Base-by-base conservation (phyloP, 2,329 filamentous ascomycete species). In the Botryotinia globosa region DNA sequence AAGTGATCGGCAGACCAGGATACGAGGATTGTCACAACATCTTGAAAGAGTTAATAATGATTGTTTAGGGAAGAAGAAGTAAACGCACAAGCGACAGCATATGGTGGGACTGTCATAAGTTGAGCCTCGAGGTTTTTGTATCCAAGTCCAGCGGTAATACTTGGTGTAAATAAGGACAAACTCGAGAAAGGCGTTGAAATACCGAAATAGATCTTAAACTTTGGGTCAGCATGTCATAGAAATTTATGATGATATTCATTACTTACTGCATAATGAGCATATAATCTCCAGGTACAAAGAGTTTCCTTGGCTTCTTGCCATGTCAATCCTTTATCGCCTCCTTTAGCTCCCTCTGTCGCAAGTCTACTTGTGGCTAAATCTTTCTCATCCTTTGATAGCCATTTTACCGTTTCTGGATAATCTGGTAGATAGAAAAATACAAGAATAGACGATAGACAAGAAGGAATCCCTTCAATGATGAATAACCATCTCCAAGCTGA, bases 71-170 rank as follows among this genome's bases (percentile, higher is more conserved):
- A 20, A 9, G 20, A 4, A 3, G 29, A 48, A 42, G 4, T 22
- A 42, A 34, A 75, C 76, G 71, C 75, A 79, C 90, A 90, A 9
- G 87, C 87, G 2, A 87, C 86, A 1, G 87, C 89, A 79, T 89
- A 91, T 0, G 89, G 89, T 1, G 90, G 89, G 0, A 91, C 88
- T 0, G 89, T 90, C 85, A 91, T 89, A 32, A 92, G 80, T 80
- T 92, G 90, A 7, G 89, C 88, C 64, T 83, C 79, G n/a, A 90
- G 82, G 69, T 87, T 85, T n/a, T 85, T 79, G 76, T 85, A 87
- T 3, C 85, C 85, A 1, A 87, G 79, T 0, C 88, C 88, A 7
- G 85, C 85, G 70, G 91, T 88, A 72, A 92, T 91, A 3, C 87
- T 89, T 0, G 91, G 91, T 0, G 91, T 85, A 80, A 85, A 92